Evolutionary conservation across 2,329 filamentous ascomycete genomes (phyloP).

Genomic region (Didymella pinodella): DNA sequence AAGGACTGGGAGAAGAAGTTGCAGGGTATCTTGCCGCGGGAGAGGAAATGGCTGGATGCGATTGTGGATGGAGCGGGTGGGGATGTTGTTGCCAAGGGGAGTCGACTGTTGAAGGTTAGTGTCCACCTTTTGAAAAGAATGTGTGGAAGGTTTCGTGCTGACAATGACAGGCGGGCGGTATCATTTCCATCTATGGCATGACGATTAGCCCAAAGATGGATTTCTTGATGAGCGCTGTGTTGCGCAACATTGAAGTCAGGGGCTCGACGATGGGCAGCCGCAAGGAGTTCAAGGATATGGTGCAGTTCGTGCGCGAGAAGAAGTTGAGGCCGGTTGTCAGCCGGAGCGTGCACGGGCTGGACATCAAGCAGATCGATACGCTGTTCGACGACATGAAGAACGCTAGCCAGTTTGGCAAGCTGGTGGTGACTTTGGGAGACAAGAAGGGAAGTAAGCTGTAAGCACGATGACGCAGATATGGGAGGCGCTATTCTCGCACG

Average conservation of each 20-base stretch:
- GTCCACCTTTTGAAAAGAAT: background rate
- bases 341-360: constrained; percentile 74
- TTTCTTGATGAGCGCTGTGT: constrained; percentile 81
- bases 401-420: constrained; percentile 88
- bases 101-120: constrained; percentile 70
- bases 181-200: constrained; percentile 92
- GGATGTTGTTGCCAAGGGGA: constrained; percentile 75
- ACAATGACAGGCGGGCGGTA: constrained; percentile 68
- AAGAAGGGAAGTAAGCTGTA: constrained; percentile 45
- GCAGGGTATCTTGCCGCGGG: constrained; percentile 65
- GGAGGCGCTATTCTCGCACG: background rate
- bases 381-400: constrained; percentile 89
- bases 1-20: constrained; percentile 83
- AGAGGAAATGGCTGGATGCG: constrained; percentile 76
- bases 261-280: constrained; percentile 92
- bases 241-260: constrained; percentile 86
- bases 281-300: constrained; percentile 90
- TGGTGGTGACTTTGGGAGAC: constrained; percentile 69
- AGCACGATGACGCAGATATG: background rate
- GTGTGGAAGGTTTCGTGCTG: background rate
- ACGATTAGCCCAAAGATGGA: constrained; percentile 85
- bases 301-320: constrained; percentile 77
- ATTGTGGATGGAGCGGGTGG: constrained; percentile 93
- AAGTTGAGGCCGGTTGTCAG: constrained; percentile 81
- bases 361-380: constrained; percentile 77